Evolutionary conservation across 129 eudicot species (phyloP).

Genomic region (Flaveria ramosissima): DNA sequence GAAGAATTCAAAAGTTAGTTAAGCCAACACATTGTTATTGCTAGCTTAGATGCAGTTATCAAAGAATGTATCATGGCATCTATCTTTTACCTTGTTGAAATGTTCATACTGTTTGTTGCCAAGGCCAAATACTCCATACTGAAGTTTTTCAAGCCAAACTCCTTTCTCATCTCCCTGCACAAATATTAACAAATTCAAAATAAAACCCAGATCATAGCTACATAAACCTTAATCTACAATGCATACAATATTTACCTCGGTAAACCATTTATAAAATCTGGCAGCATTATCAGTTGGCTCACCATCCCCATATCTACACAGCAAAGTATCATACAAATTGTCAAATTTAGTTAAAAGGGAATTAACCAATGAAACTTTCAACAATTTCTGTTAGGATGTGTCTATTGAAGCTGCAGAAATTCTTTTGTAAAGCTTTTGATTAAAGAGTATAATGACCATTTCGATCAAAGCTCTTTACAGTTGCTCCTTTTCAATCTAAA

Average conservation of each 20-base stretch:
- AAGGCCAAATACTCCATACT: conserved; percentile 85
- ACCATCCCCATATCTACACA: conserved; percentile 92
- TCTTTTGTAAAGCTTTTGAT: not conserved
- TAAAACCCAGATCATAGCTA: conserved; percentile 1
- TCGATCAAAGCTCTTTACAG: conserved; percentile 9
- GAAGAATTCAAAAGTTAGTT: conserved; percentile 17
- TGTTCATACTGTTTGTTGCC: conserved; percentile 96
- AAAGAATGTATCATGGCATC: not conserved
- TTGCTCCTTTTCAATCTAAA: not conserved
- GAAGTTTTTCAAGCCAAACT: conserved; percentile 70
- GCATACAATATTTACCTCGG: conserved; percentile 52
- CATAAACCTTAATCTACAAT: conserved; percentile 20
- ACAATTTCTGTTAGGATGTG: conserved; percentile 6
- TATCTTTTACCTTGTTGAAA: conserved; percentile 77
- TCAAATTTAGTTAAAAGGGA: conserved; percentile 16
- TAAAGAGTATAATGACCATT: not conserved
- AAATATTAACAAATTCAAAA: not conserved
- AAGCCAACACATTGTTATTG: conserved; percentile 5
- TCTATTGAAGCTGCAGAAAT: not conserved
- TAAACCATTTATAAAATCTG: conserved; percentile 89
- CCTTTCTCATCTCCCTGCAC: conserved; percentile 68
- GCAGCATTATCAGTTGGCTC: conserved; percentile 99
- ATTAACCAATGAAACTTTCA: not conserved
- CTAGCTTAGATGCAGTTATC: conserved; percentile 1
- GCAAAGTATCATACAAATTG: conserved; percentile 11